These are phyloP conservation scores for Zygotorulaspora chibaensis DNA, from an alignment of 805 yeast genomes.

Conservation along the genomic window DNA sequence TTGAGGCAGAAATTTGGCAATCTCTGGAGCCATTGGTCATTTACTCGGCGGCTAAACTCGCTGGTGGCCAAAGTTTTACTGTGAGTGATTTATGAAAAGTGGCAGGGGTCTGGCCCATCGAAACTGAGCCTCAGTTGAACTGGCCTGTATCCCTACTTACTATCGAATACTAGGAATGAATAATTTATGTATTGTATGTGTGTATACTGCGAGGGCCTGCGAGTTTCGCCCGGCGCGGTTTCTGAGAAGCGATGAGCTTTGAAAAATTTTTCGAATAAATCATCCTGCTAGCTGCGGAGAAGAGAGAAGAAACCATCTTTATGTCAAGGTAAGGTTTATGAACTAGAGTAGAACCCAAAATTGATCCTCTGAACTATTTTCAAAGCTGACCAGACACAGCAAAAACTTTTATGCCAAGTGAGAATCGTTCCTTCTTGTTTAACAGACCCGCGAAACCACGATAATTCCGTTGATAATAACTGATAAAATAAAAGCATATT, in stretches of 20 bases:
- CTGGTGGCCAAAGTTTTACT: too few relatives aligned
- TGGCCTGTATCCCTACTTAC: too few relatives aligned
- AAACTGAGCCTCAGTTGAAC: too few relatives aligned
- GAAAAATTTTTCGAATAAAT: slow-evolving; percentile 9
- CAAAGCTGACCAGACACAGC: neutral
- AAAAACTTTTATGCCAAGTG: slow-evolving; percentile 19
- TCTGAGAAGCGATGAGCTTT: slow-evolving; percentile 7
- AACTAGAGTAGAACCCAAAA: neutral
- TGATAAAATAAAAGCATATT: neutral
- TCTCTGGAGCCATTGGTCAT: too few relatives aligned
- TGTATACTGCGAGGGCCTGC: too few relatives aligned
- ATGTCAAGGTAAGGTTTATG: neutral
- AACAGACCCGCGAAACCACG: slow-evolving; percentile 25
- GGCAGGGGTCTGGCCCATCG: too few relatives aligned
- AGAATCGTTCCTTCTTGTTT: slow-evolving; percentile 21
- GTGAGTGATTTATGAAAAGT: too few relatives aligned
- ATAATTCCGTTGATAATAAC: slow-evolving; percentile 10
- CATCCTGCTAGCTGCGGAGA: neutral
- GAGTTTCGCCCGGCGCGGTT: too few relatives aligned
- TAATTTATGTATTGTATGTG: too few relatives aligned
- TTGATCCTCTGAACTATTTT: neutral
- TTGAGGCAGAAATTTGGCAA: too few relatives aligned
- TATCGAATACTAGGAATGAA: too few relatives aligned
- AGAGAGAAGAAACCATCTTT: neutral
- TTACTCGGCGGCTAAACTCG: too few relatives aligned